Conservation (phyloP, 129 eudicot genomes). For the Pseudognaphalium luteoalbum region DNA sequence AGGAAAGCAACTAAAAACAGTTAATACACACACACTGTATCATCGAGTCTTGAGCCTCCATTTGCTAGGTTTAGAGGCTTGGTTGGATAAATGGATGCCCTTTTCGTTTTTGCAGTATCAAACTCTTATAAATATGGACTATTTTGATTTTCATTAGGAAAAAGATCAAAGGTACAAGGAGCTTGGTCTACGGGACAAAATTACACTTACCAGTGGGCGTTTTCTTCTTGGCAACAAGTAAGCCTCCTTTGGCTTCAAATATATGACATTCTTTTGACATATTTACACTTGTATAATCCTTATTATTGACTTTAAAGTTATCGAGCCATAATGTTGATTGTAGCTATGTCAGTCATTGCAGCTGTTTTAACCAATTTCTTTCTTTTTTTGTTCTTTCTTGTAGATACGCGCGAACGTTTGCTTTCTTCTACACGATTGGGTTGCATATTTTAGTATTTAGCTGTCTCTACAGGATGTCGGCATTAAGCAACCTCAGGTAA, state of each 20-base stretch:
- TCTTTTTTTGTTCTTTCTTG: background rate
- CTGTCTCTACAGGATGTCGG: constrained; percentile 96
- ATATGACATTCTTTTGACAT: background rate
- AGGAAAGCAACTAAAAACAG: background rate
- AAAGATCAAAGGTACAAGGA: constrained; percentile 99
- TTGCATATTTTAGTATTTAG: constrained; percentile 92
- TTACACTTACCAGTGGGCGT: constrained; percentile 96
- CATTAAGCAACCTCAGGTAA: constrained; percentile 93
- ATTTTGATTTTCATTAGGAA: constrained; percentile 48
- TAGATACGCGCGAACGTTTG: constrained; percentile 95
- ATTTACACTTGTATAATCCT: background rate
- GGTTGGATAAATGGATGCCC: background rate
- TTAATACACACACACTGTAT: background rate
- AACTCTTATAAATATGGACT: background rate
- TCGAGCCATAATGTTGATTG: background rate
- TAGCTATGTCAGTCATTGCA: background rate
- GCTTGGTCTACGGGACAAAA: constrained; percentile 91
- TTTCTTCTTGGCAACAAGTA: constrained; percentile 98
- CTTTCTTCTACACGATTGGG: constrained; percentile 96
- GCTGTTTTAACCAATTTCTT: background rate
- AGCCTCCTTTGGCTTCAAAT: constrained; percentile 26
- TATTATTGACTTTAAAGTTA: background rate
- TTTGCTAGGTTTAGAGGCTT: background rate
- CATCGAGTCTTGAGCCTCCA: background rate
- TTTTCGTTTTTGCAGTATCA: background rate